Evolutionary conservation across 176 grass and related monocot genomes (phyloP).

Genomic region (Metroxylon sagu): DNA sequence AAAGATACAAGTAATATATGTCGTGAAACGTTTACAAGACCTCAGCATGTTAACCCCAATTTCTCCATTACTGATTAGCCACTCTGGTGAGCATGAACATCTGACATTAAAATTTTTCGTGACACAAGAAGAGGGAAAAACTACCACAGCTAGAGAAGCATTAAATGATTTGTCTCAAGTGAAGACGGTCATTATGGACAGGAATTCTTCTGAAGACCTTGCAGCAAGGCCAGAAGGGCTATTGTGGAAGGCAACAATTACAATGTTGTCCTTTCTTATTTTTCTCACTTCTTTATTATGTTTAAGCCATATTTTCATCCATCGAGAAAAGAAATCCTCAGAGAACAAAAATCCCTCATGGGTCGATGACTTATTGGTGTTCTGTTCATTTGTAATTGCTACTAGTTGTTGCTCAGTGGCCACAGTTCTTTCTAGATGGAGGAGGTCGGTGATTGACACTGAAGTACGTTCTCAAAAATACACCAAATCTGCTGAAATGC

Average conservation of each 20-base stretch:
- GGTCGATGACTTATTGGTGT: slow-evolving; percentile 26
- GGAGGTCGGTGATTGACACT: not conserved
- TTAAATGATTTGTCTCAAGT: slow-evolving; percentile 18
- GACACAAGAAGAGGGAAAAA: slow-evolving; percentile 25
- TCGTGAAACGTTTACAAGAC: slow-evolving; percentile 22
- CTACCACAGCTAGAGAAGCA: slow-evolving; percentile 9
- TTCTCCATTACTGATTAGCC: slow-evolving; percentile 13
- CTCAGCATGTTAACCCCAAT: slow-evolving; percentile 34
- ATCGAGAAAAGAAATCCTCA: slow-evolving; percentile 28
- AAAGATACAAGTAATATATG: slow-evolving; percentile 29
- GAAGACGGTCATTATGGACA: slow-evolving; percentile 5
- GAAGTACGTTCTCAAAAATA: slow-evolving; percentile 1
- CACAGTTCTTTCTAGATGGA: slow-evolving; percentile 16
- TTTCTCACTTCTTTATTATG: slow-evolving; percentile 28
- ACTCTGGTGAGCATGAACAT: slow-evolving; percentile 13
- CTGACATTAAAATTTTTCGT: slow-evolving; percentile 33
- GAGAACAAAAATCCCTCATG: slow-evolving; percentile 32
- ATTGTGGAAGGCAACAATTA: slow-evolving; percentile 28
- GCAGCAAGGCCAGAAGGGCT: slow-evolving; percentile 15
- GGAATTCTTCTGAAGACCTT: not conserved
- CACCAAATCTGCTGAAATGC: not conserved
- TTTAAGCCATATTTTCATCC: slow-evolving; percentile 32
- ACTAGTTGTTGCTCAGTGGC: slow-evolving; percentile 23
- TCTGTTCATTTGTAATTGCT: slow-evolving; percentile 27
- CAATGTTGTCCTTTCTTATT: slow-evolving; percentile 7